Base-by-base conservation (phyloP, 257 asterid genomes). In the Salvia rosmarinus region DNA sequence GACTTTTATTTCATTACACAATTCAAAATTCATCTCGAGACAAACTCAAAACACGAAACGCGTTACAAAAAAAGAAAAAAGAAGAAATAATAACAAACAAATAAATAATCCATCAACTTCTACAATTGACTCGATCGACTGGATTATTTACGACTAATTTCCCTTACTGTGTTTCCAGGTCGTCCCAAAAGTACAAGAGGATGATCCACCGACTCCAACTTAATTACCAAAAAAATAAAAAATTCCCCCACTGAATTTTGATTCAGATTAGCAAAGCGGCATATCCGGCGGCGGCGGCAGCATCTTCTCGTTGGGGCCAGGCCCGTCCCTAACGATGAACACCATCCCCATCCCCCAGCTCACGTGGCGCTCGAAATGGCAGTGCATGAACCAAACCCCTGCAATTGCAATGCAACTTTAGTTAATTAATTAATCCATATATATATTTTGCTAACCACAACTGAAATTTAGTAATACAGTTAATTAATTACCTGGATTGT, bases 381-480 rank as follows among this genome's bases (percentile, higher is more conserved):
- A 82, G 57, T 78, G 85, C 85, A 84, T 67, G 44, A 84, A 82
- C 89, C 86, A 84, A 0, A 84, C 86, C 12, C 85, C 86, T 83
- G 71, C 58, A 40, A 46, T 1, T 25, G 30, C 30, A 25, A 25
- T 25, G 30, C 30, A 25, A 25, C 30, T 1, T 25, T 25, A 25
- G n/a, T n/a, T n/a, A n/a, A n/a, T n/a, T n/a, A n/a, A n/a, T n/a
- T n/a, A n/a, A n/a, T n/a, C n/a, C n/a, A n/a, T n/a, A n/a, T n/a
- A n/a, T n/a, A 25, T 25, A 25, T 25, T 1, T 25, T 25, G 30
- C 2, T 25, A 25, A 25, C 3, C 30, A 25, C 30, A 25, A 25
- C 3, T 25, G 30, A 25, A 25, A 25, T 25, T 25, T 25, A 25
- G 1, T 25, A 25, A 37, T 8, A 39, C 2, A 9, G 8, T 39